Percentiles rank a stretch among this genome's conserved stretches.
phyloP scores from a whole-genome alignment of 176 grass and related monocot species.

The Themeda triandra region DNA sequence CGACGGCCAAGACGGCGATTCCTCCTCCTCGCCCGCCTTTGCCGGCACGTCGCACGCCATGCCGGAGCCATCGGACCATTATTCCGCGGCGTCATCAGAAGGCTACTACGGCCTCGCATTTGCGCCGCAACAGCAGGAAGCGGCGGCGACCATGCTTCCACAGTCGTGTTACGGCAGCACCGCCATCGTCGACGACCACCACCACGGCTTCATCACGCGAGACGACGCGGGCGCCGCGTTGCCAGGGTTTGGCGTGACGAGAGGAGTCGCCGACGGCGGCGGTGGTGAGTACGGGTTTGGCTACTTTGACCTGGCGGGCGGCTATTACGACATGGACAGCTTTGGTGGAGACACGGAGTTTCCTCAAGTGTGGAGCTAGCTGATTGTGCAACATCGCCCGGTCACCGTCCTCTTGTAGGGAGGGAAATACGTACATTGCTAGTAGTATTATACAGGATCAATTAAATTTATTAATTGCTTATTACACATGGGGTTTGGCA shows the following conservation, averaged over 20 bases:
- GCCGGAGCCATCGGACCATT: slow-evolving; percentile 16
- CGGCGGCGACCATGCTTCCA: neutral
- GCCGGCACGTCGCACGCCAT: neutral
- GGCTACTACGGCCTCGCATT: slow-evolving; percentile 12
- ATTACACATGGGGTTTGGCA: neutral
- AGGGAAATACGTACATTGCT: neutral
- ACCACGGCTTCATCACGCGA: slow-evolving; percentile 3
- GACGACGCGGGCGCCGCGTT: neutral
- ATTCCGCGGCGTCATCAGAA: neutral
- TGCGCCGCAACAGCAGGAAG: neutral
- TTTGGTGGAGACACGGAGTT: slow-evolving; percentile 23
- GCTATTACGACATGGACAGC: slow-evolving; percentile 4
- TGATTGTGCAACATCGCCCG: neutral
- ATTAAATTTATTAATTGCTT: slow-evolving; percentile 26
- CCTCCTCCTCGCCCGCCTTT: slow-evolving; percentile 23
- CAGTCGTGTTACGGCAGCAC: slow-evolving; percentile 8
- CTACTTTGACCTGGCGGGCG: slow-evolving; percentile 18
- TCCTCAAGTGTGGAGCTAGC: slow-evolving; percentile 38
- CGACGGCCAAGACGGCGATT: slow-evolving; percentile 32
- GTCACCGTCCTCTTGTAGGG: neutral
- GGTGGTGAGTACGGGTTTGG: slow-evolving; percentile 28
- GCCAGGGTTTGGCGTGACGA: neutral
- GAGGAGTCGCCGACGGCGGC: neutral
- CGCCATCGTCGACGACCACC: neutral
- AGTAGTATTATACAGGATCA: neutral